Conservation (phyloP, 2,329 filamentous ascomycete species). For the Botrytis elliptica region DNA sequence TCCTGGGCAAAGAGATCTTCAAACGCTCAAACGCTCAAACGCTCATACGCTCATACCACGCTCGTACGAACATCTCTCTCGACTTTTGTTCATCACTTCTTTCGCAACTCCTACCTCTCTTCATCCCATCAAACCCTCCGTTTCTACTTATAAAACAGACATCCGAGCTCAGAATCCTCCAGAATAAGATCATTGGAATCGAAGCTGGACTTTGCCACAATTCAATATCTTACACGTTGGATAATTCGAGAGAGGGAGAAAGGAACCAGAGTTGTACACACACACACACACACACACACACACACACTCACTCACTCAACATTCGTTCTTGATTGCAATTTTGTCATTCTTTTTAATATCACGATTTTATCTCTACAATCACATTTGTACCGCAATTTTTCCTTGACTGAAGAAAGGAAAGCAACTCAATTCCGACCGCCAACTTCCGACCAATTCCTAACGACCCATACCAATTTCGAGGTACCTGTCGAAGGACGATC, state of each 20-base stretch:
- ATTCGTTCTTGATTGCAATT: constrained; percentile 1
- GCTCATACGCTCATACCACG: neutral
- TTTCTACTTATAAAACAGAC: neutral
- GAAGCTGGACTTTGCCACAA: neutral
- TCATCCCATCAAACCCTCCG: neutral
- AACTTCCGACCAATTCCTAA: neutral
- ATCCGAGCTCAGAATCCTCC: constrained; percentile 1
- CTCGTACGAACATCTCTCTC: neutral
- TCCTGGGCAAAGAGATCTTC: neutral
- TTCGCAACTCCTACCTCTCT: neutral
- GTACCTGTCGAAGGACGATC: constrained; percentile 3
- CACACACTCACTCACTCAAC: neutral
- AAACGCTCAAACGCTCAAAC: neutral
- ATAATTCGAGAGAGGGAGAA: neutral
- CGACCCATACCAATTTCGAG: neutral
- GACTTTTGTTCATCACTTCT: neutral
- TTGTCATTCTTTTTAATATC: neutral
- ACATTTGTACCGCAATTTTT: neutral
- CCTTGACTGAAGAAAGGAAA: neutral
- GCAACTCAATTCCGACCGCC: constrained; percentile 1
- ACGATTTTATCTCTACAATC: neutral
- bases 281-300: neutral
- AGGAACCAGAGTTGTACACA: neutral
- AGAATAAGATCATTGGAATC: neutral
- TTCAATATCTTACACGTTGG: neutral